phyloP scores from a whole-genome alignment of 352 stramenopile genomes.

The Phytophthora quininea region DNA sequence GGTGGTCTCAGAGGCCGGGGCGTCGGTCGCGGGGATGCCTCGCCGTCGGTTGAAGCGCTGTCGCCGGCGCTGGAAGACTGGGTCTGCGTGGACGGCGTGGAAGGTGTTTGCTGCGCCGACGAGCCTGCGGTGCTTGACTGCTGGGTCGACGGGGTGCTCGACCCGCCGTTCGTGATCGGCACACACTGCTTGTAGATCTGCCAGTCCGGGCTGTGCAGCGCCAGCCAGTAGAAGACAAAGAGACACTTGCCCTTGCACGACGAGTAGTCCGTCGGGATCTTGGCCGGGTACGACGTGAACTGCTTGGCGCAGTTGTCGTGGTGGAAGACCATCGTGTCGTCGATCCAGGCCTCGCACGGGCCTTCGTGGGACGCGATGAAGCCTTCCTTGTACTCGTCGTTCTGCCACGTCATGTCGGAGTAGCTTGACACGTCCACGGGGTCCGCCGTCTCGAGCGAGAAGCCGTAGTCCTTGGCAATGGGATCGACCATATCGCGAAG shows the following conservation, averaged over 20 bases:
- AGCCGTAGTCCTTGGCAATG: constrained; percentile 32
- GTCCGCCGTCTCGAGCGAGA: constrained; percentile 19
- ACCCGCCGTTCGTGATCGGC: constrained; percentile 30
- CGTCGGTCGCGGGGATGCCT: not conserved
- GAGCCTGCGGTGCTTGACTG: not conserved
- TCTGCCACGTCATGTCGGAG: constrained; percentile 37
- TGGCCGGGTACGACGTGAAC: constrained; percentile 43
- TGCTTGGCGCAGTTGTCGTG: constrained; percentile 34
- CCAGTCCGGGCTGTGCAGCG: constrained; percentile 26
- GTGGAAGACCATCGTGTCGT: constrained; percentile 28
- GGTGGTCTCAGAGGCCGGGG: not conserved
- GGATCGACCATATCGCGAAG: constrained; percentile 42
- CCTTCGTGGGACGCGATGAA: constrained; percentile 43
- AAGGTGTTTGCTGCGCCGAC: not conserved
- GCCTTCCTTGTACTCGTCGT: constrained; percentile 40
- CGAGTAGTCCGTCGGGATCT: constrained; percentile 19
- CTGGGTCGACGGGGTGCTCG: not conserved
- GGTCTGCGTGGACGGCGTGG: constrained; percentile 2
- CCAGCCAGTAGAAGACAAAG: constrained; percentile 27
- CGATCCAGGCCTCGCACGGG: constrained; percentile 36
- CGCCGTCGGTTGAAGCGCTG: not conserved
- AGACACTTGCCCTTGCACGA: constrained; percentile 25
- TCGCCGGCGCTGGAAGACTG: constrained; percentile 7
- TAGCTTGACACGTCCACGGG: constrained; percentile 35
- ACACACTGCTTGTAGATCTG: constrained; percentile 43